Base-by-base conservation (phyloP, 1,284 basidiomycete genomes). In the Puccinia horiana region DNA sequence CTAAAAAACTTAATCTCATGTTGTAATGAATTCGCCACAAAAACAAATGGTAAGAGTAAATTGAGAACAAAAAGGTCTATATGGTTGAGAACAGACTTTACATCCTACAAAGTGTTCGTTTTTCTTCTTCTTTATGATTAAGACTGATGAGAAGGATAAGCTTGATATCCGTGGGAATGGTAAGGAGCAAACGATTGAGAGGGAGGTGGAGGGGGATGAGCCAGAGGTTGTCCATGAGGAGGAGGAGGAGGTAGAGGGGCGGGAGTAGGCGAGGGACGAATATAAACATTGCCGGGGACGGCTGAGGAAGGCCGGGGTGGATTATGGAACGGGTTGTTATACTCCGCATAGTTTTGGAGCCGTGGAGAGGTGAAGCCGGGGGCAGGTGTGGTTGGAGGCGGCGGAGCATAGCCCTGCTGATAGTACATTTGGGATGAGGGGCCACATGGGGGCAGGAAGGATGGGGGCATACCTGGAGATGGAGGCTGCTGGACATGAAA, bases 191-290 rank as follows among this genome's bases (percentile, higher is more conserved):
- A 49, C 11, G 56, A 61, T 18, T 61, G 56, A 23, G 56, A 35
- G 26, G 56, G 52, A 58, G 74, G 35, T 8, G 73, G 73, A 32
- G 42, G 58, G 18, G 14, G 40, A n/a, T 61, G 37, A 40, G 56
- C 35, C 26, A 61, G 37, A 42, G 52, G 58, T 26, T 78, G 76
- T 52, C 67, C 61, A 44, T 78, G 61, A n/a, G 44, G 73, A 44
- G 76, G 76, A 23, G 76, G 56, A 63, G 74, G 74, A 26, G 76
- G 76, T 23, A 65, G 44, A 18, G 76, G 76, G 0, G 73, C n/a
- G 37, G 61, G 76, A 52, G 44, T 29, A 47, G 76, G 42, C 49
- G 67, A 78, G 8, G 61, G 58, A 18, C 61, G 61, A 37, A 63
- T 20, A 63, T 63, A 63, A 37, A 63, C 61, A 37, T 63, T 63